Base-by-base conservation (phyloP, 225 moss, liverwort and hornwort species). In the Pseudoscleropodium purum region DNA sequence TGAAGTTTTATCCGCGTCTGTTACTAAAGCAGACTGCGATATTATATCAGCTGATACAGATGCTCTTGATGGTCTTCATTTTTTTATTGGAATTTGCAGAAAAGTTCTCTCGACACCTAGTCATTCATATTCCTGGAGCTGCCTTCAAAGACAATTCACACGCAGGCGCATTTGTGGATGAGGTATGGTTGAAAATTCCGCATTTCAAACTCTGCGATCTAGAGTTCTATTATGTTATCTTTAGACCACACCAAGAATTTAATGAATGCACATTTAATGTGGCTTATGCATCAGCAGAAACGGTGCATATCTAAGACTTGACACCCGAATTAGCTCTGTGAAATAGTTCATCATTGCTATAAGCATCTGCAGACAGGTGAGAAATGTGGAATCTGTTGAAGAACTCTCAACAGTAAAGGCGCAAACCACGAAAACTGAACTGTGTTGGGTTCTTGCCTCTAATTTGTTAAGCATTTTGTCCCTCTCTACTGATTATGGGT, bases 81-180 rank as follows among this genome's bases (percentile, higher is more conserved):
- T 85, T 64, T 65, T 69, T 34, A 66, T 70, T 87, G 39, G 70
- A 45, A 45, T 82, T 85, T 89, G 86, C 93, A 97, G 98, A 97
- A 52, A 99, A 97, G 84, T 99, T 99, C 79, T 99, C 99, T 65
- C 94, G 99, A 81, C 97, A 99, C 91, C 89, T 99, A 90, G 88
- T 99, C 79, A 93, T 97, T 84, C 97, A 90, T 89, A 91, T 91
- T 85, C 97, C 93, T 76, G 92, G 93, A 87, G 92, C 92, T 88
- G 97, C 96, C 87, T 99, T 99, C 88, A 97, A 97, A 92, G 96
- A 96, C 87, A 99, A 99, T 81, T 91, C 91, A 39, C 95, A 97
- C 89, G 97, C 93, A 26, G 99, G 99, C 87, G 95, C 94, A 69
- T 96, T 99, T 87, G 99, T 99, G 34, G 91, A 90, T 67, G 97